Evolutionary conservation across 257 asterid genomes (phyloP).

Genomic region (Jasminum sambac): DNA sequence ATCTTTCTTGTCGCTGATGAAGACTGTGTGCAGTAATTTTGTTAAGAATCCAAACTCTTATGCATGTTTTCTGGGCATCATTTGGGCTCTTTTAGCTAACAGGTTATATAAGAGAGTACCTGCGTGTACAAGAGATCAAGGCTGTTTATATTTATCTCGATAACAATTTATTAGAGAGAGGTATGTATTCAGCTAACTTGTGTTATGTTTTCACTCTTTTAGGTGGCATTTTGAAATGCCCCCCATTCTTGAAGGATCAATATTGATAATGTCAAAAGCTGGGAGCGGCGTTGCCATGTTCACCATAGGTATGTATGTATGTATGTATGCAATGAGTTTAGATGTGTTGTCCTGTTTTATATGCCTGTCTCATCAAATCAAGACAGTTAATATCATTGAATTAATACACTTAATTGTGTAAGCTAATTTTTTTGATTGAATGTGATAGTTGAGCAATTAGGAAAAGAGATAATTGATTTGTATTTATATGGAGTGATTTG

Average conservation of each 20-base stretch:
- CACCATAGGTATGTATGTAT: slow-evolving; percentile 77
- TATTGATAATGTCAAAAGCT: slow-evolving; percentile 68
- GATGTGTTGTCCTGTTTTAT: no score
- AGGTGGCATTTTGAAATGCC: slow-evolving; percentile 80
- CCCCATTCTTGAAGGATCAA: slow-evolving; percentile 55
- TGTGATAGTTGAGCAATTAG: no score
- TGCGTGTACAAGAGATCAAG: no score
- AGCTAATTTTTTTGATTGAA: no score
- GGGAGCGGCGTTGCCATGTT: slow-evolving; percentile 83
- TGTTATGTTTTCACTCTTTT: not conserved
- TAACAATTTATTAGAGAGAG: not conserved
- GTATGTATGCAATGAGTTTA: no score
- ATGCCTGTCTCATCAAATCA: no score
- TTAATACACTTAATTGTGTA: no score
- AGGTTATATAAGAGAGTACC: slow-evolving; percentile 38
- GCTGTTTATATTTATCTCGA: no score
- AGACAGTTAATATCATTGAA: no score
- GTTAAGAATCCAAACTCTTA: slow-evolving; percentile 60
- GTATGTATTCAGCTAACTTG: not conserved
- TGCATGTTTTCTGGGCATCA: slow-evolving; percentile 61
- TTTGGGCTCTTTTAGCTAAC: slow-evolving; percentile 63
- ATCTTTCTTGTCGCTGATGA: slow-evolving; percentile 35
- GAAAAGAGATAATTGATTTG: no score
- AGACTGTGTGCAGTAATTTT: slow-evolving; percentile 46
- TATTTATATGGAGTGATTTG: no score